Evolutionary conservation across 495 filamentous ascomycete species (phyloP).

Genomic region (Annulohypoxylon nitens): DNA sequence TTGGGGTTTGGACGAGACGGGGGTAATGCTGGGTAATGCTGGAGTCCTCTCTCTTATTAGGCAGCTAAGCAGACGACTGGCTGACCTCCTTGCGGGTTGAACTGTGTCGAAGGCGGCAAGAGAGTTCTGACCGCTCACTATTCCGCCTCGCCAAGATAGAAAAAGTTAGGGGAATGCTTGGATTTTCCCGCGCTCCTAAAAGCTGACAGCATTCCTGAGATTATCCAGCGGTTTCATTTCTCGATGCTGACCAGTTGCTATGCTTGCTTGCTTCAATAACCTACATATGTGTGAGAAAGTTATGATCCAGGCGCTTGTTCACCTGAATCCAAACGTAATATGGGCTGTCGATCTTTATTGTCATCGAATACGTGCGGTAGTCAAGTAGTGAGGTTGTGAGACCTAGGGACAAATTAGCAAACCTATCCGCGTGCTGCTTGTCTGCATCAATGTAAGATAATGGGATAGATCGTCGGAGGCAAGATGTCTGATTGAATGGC

Average conservation of each 20-base stretch:
- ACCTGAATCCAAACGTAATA: conserved; percentile 47
- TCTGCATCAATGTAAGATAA: conserved; percentile 33
- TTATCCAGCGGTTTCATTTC: conserved; percentile 43
- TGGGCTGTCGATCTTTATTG: conserved; percentile 36
- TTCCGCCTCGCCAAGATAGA: conserved; percentile 31
- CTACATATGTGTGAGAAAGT: conserved; percentile 23
- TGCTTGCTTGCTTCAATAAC: conserved; percentile 22
- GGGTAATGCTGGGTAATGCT: conserved; percentile 30
- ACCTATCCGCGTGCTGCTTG: conserved; percentile 24
- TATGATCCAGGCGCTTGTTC: conserved; percentile 45
- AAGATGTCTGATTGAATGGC: conserved; percentile 34
- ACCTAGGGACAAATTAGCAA: conserved; percentile 32
- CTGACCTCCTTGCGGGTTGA: conserved; percentile 12
- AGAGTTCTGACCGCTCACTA: conserved; percentile 43
- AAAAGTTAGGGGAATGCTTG: conserved; percentile 23
- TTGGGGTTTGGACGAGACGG: conserved; percentile 44
- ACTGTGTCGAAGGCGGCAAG: conserved; percentile 34
- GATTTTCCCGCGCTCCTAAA: conserved; percentile 44
- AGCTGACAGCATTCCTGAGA: conserved; percentile 37
- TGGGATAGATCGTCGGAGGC: conserved; percentile 42
- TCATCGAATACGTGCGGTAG: conserved; percentile 16
- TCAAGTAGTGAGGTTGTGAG: conserved; percentile 17
- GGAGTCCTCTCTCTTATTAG: conserved; percentile 39
- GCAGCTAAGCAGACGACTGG: conserved; percentile 46
- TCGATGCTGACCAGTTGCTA: conserved; percentile 37